Base-by-base conservation (phyloP, 805 yeast species). In the Pichia scutulata region DNA sequence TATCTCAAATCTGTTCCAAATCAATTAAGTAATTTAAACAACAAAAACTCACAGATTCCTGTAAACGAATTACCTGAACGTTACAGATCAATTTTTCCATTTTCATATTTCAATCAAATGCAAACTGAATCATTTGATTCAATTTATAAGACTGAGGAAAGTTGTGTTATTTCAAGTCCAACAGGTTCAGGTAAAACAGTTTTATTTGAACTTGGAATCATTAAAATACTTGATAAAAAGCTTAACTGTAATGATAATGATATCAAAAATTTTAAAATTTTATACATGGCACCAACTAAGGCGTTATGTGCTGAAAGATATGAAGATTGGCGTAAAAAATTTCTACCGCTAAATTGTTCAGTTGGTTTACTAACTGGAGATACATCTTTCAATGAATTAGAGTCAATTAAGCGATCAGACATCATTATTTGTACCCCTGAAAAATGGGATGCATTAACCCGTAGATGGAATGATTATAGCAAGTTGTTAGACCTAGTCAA, bases 101-200 rank as follows among this genome's bases (percentile, higher is more conserved):
- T 55, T 39, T n/a, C 43, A 18, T 3, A 52, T 0, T 73, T 93
- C 57, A 93, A 93, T 68, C 77, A 82, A 57, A 86, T 92, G 77
- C 98, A 92, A 66, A 84, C 96, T 19, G 72, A 90, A 54, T 93
- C 93, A 0, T 92, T 74, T 57, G 93, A 95, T 0, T 86, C 88
- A 10, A 97, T 96, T 0, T 93, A 89, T 63, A 80, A 84, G 46
- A 83, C 96, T 8, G 87, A 86, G 64, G 96, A 89, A 57, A 93
- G 90, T 61, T 86, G 92, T 95, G 71, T 90, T 44, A 87, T 90
- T 10, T 90, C 97, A 78, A 96, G 97, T 0, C 97, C 97, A 1
- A 89, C 97, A 0, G 97, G 97, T 73, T 96, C 97, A 7, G 97
- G 97, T 75, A 89, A 90, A 63, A 90, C 97, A 0, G 97, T 89